These are phyloP conservation scores for Tetrapisispora fleetii DNA, from an alignment of 805 yeast species.

Conservation along the genomic window DNA sequence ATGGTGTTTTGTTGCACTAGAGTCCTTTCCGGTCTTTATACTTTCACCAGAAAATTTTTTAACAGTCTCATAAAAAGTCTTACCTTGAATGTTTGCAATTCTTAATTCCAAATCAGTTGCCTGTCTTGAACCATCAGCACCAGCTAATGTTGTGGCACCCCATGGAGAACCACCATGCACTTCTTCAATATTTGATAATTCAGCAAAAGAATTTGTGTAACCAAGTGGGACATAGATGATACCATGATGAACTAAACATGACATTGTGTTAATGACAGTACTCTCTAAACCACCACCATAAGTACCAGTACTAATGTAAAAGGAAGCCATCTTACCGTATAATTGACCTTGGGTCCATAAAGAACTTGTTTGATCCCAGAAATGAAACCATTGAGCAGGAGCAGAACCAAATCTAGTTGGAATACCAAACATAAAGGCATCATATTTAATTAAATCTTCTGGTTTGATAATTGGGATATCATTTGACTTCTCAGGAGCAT, in stretches of 20 bases:
- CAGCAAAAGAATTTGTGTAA: slow-evolving; percentile 47
- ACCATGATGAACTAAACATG: slow-evolving; percentile 66
- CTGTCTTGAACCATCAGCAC: slow-evolving; percentile 63
- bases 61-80: slow-evolving; percentile 42
- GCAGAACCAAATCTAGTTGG: slow-evolving; percentile 72
- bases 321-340: slow-evolving; percentile 63
- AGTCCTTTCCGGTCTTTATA: too few relatives aligned
- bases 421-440: slow-evolving; percentile 66
- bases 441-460: slow-evolving; percentile 51
- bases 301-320: slow-evolving; percentile 62
- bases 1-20: background rate
- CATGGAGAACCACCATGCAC: slow-evolving; percentile 77
- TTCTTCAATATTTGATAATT: slow-evolving; percentile 48
- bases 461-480: slow-evolving; percentile 47
- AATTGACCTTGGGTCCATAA: slow-evolving; percentile 66
- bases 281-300: slow-evolving; percentile 75
- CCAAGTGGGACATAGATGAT: slow-evolving; percentile 71
- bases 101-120: slow-evolving; percentile 54
- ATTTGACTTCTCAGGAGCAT: slow-evolving; percentile 55
- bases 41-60: slow-evolving; percentile 6
- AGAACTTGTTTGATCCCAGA: slow-evolving; percentile 71
- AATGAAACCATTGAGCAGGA: slow-evolving; percentile 68
- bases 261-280: slow-evolving; percentile 50
- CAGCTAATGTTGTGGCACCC: slow-evolving; percentile 81
- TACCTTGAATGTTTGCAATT: slow-evolving; percentile 61